Percentiles rank a stretch among this genome's conserved stretches.
These are phyloP conservation scores for Camelina sativa DNA, from an alignment of 345 rosid species.

Conservation along the genomic window DNA sequence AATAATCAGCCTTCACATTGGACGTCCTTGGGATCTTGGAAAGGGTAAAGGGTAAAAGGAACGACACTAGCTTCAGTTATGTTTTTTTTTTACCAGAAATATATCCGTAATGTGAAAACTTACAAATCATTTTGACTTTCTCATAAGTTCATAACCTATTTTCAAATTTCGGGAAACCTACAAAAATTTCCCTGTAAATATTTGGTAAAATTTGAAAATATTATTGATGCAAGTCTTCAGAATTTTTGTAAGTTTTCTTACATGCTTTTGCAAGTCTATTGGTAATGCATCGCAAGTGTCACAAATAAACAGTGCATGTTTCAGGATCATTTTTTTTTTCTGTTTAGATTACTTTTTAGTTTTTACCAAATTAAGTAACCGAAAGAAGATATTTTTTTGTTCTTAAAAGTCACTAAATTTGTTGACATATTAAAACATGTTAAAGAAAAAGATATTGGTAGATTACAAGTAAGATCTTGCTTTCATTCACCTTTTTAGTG, in stretches of 20 bases:
- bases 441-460: slow-evolving; percentile 9
- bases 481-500: slow-evolving; percentile 2
- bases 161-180: neutral
- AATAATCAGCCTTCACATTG: too few relatives aligned
- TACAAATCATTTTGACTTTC: neutral
- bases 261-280: neutral
- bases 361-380: neutral
- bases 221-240: neutral
- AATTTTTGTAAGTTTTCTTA: neutral
- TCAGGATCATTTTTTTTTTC: neutral
- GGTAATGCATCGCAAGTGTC: neutral
- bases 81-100: neutral
- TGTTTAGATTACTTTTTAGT: neutral
- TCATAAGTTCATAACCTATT: neutral
- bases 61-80: too few relatives aligned
- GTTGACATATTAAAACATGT: neutral
- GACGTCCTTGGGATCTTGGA: too few relatives aligned
- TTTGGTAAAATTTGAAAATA: neutral
- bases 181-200: neutral
- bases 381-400: neutral
- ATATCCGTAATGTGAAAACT: neutral
- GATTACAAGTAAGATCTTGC: slow-evolving; percentile 17
- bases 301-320: neutral
- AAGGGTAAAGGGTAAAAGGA: too few relatives aligned
- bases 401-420: neutral